A percentile compares a stretch with the other conserved stretches of the same genome.
phyloP scores from a whole-genome alignment of 2,329 filamentous ascomycete genomes.

The Botryotinia convoluta region DNA sequence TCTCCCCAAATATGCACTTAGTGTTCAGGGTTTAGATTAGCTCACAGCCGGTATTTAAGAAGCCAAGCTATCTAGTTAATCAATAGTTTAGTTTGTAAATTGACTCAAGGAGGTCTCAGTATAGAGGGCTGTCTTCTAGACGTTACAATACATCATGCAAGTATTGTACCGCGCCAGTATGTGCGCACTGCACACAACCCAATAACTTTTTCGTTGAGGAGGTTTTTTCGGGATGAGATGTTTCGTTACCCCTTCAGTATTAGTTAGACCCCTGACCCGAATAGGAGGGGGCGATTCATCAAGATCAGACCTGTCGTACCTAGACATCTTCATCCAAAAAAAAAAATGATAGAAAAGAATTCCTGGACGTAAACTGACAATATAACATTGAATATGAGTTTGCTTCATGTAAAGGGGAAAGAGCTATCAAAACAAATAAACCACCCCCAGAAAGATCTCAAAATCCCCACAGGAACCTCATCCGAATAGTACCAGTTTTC shows the following conservation, averaged over 20 bases:
- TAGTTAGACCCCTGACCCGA: not conserved
- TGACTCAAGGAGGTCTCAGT: slow-evolving; percentile 1
- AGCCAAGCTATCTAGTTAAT: not conserved
- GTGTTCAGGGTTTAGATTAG: not conserved
- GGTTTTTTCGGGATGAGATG: slow-evolving; percentile 6
- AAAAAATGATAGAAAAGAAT: not conserved
- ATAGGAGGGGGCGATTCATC: not conserved
- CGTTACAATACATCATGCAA: slow-evolving; percentile 13
- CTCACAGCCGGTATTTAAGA: not conserved
- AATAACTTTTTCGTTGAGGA: slow-evolving; percentile 11
- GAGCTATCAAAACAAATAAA: not conserved
- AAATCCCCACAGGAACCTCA: slow-evolving; percentile 7
- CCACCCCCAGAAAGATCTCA: not conserved
- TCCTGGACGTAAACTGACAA: not conserved
- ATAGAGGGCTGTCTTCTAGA: not conserved
- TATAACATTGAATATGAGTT: not conserved
- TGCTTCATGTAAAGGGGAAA: slow-evolving; percentile 5
- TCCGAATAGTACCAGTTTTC: slow-evolving; percentile 1
- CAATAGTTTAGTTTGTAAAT: not conserved
- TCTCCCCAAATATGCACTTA: not conserved
- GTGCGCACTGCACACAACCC: slow-evolving; percentile 1
- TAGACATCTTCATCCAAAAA: not conserved
- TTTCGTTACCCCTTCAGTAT: slow-evolving; percentile 4
- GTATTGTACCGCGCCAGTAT: not conserved
- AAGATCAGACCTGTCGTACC: not conserved